Percentiles rank a stretch among this genome's conserved stretches.
These are phyloP conservation scores for Mycena vitilis DNA, from an alignment of 768 basidiomycete genomes.

Conservation along the genomic window DNA sequence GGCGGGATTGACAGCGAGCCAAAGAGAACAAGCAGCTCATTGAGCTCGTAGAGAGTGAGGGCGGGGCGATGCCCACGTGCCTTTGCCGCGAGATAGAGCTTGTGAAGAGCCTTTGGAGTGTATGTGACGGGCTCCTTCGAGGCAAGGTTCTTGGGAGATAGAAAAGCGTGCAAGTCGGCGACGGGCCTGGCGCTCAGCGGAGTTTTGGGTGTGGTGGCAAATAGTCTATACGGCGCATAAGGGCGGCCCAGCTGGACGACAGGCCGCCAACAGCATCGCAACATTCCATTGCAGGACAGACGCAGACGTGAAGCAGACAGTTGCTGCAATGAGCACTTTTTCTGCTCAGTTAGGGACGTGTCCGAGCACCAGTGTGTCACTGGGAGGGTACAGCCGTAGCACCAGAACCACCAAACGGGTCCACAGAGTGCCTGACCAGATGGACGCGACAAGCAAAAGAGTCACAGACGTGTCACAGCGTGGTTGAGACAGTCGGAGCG, in stretches of 20 bases:
- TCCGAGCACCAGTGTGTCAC: background rate
- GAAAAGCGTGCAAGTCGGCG: slow-evolving; percentile 38
- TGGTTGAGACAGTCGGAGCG: too few relatives aligned
- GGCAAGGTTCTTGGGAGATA: slow-evolving; percentile 36
- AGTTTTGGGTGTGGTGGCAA: slow-evolving; percentile 9
- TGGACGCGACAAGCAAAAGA: slow-evolving; percentile 7
- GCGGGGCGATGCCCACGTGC: slow-evolving; percentile 40
- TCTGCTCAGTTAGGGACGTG: background rate
- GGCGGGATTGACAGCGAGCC: slow-evolving; percentile 59
- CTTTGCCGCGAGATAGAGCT: slow-evolving; percentile 53
- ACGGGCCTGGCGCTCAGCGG: slow-evolving; percentile 28
- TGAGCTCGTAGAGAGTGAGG: slow-evolving; percentile 51
- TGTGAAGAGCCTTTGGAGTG: slow-evolving; percentile 49
- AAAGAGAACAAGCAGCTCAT: slow-evolving; percentile 59
- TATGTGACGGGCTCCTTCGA: slow-evolving; percentile 34
- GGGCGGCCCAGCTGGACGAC: slow-evolving; percentile 32
- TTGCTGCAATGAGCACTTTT: slow-evolving; percentile 16
- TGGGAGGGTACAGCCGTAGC: background rate
- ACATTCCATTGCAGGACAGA: slow-evolving; percentile 79
- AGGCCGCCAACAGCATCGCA: slow-evolving; percentile 68
- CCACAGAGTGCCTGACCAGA: slow-evolving; percentile 3
- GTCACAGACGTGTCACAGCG: background rate
- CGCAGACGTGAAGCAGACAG: slow-evolving; percentile 23
- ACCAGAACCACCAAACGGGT: background rate
- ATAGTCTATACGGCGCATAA: slow-evolving; percentile 6